Base-by-base conservation (phyloP, 176 grass and related monocot species). In the Hordeum marinum region DNA sequence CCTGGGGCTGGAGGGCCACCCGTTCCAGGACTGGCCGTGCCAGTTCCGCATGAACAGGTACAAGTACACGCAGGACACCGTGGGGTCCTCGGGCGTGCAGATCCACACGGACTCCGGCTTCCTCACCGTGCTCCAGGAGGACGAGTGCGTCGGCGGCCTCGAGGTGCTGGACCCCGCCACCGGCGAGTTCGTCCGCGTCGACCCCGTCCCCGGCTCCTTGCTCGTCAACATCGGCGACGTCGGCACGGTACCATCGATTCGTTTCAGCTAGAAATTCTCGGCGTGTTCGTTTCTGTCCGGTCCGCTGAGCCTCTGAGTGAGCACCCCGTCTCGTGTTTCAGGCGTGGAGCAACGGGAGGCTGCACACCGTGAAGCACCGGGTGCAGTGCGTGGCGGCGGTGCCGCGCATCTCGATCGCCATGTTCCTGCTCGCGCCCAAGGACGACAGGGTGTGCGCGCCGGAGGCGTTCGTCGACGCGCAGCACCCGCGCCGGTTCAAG, bases 81-180 rank as follows among this genome's bases (percentile, higher is more conserved):
- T 97, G 31, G 94, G 94, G 8, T 90, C 76, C 42, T 63, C 76
- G 2, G 94, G 91, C 70, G 91, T 97, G 83, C 91, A 94, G 82
- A 62, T 92, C 61, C 94, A 97, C 83, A 97, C 94, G 17, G 94
- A 94, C 67, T 92, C 89, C 5, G 82, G 91, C 46, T 94, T 97
- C 91, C 82, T 97, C 45, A 94, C 94, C 78, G 87, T 97, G 63
- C 88, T 97, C 41, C 94, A 97, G 78, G 89, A 97, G 67, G 94
- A 97, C 81, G 91, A 92, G 34, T 88, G 82, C 80, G 94, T 97
- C 37, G 91, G 94, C 62, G 94, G 91, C 27, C 85, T 97, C 25
- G 91, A 97, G 89, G 83, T 97, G 42, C 69, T 92, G 63, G 89
- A 97, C 80, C 80, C 86, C 2, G 76, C 39, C 62, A 9, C 45